Percentiles rank a stretch among this genome's conserved stretches.
Evolutionary conservation across 441 rosid species (phyloP).

Genomic region (Pelargonium fulgidum): DNA sequence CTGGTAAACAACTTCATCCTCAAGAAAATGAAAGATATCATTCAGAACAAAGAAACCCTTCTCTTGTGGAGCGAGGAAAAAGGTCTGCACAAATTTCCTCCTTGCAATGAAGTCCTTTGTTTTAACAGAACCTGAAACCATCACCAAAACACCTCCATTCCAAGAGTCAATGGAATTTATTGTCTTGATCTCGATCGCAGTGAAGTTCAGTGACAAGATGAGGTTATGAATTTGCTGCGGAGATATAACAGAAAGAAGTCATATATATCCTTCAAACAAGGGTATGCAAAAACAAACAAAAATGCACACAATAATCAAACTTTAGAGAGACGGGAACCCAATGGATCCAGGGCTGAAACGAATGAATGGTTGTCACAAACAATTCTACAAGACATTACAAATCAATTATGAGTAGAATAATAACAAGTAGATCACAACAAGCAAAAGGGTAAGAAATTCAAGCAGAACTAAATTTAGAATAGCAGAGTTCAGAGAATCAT

Average conservation of each 20-base stretch:
- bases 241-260: conserved; percentile 7
- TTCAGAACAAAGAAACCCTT: conserved; percentile 62
- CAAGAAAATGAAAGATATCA: conserved; percentile 58
- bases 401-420: no score
- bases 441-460: no score
- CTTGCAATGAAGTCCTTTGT: conserved; percentile 39
- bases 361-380: no score
- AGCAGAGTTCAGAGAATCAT: no score
- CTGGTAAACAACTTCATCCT: conserved; percentile 35
- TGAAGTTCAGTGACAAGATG: conserved; percentile 45
- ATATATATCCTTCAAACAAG: neutral
- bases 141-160: conserved; percentile 61
- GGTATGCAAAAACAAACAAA: neutral
- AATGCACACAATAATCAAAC: no score
- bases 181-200: conserved; percentile 65
- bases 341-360: no score
- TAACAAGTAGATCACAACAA: no score
- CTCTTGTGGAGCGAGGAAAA: conserved; percentile 69
- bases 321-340: no score
- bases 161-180: conserved; percentile 59
- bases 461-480: no score
- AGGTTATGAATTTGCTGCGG: conserved; percentile 55
- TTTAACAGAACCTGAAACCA: conserved; percentile 57
- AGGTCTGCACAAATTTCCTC: conserved; percentile 58
- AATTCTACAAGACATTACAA: no score